Percentiles rank a stretch among this genome's conserved stretches.
These are phyloP conservation scores for Fraxinus ornus DNA, from an alignment of 305 asterid species.

Conservation along the genomic window DNA sequence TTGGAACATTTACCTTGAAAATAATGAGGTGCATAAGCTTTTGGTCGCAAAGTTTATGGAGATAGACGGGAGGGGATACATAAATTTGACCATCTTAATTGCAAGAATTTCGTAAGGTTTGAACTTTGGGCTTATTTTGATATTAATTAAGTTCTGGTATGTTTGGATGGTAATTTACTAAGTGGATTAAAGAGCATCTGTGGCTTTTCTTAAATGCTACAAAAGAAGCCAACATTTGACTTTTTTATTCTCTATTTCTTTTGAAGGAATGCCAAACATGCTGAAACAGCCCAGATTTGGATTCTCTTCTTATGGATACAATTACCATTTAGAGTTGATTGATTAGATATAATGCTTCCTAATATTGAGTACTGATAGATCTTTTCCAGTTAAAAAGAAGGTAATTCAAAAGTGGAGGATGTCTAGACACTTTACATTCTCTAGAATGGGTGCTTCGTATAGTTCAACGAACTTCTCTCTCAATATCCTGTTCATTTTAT, in stretches of 20 bases:
- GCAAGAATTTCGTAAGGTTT: not conserved
- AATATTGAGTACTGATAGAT: not conserved
- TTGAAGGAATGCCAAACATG: not conserved
- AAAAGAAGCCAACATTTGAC: not conserved
- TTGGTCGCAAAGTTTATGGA: not conserved
- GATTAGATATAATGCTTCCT: not conserved
- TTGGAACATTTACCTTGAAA: not conserved
- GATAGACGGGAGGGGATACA: not conserved
- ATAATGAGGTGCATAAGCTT: not conserved
- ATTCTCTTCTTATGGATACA: not conserved
- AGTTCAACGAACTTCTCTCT: constrained; percentile 90
- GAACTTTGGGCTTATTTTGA: not conserved
- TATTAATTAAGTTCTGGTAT: not conserved
- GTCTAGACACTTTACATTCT: constrained; percentile 56
- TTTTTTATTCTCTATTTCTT: not conserved
- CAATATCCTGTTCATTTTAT: constrained; percentile 66
- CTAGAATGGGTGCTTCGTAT: constrained; percentile 75
- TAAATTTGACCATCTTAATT: not conserved
- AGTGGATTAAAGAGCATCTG: not conserved
- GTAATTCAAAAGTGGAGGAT: constrained; percentile 15
- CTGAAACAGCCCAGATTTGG: not conserved
- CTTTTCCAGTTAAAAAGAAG: not conserved
- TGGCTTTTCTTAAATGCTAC: not conserved
- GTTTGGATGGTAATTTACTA: not conserved
- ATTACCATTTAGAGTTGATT: not conserved